Evolutionary conservation across 305 asterid genomes (phyloP).

Genomic region (Fraxinus floribunda): DNA sequence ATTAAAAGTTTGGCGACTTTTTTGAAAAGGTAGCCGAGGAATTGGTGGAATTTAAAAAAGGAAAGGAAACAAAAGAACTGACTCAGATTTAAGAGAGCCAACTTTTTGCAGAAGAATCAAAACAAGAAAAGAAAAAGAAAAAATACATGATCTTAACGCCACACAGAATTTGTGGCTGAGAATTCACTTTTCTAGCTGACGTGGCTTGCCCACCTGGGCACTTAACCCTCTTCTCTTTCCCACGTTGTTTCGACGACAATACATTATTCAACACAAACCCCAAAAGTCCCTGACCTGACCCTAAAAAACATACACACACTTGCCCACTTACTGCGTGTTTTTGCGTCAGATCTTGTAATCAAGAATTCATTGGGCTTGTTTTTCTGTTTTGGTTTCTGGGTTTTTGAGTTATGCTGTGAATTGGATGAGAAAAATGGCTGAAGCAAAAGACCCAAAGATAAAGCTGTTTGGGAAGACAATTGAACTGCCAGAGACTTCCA

Average conservation of each 20-base stretch:
- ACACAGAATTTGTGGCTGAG: constrained; percentile 77
- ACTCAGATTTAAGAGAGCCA: constrained; percentile 48
- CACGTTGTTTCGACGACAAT: constrained; percentile 27
- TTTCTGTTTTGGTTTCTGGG: constrained; percentile 9
- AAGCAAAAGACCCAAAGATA: constrained; percentile 50
- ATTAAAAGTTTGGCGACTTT: constrained; percentile 39
- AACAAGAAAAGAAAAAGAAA: constrained; percentile 30
- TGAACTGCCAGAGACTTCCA: constrained; percentile 47
- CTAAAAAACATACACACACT: constrained; percentile 17
- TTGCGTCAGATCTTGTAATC: constrained; percentile 28
- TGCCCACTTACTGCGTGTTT: constrained; percentile 21
- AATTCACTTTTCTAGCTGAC: constrained; percentile 41
- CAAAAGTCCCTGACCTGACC: neutral
- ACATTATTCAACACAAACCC: neutral
- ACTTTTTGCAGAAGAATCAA: constrained; percentile 48
- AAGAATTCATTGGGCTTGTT: constrained; percentile 7
- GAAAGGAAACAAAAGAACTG: constrained; percentile 34
- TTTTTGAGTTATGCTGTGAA: constrained; percentile 6
- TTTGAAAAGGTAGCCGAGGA: constrained; percentile 33
- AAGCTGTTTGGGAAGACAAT: constrained; percentile 85
- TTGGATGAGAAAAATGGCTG: constrained; percentile 33
- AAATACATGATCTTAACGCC: constrained; percentile 51
- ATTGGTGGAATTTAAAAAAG: constrained; percentile 8
- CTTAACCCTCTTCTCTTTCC: constrained; percentile 16
- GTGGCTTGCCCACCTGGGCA: constrained; percentile 44